Conservation (phyloP, 73 alveolate species). For the Paramecium caudatum region DNA sequence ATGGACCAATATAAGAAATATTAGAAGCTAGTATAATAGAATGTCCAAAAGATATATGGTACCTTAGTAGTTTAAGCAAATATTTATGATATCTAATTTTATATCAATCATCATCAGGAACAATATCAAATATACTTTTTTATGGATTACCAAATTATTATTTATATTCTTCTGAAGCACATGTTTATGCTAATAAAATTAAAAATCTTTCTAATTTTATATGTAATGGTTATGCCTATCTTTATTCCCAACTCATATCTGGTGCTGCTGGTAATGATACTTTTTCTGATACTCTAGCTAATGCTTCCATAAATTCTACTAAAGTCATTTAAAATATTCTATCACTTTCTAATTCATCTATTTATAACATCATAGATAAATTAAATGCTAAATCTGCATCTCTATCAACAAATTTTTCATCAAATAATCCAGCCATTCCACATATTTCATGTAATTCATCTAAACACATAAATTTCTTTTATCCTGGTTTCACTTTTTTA, state of each 20-base stretch:
- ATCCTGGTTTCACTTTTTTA: constrained; percentile 81
- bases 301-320: constrained; percentile 85
- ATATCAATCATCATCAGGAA: constrained; percentile 32
- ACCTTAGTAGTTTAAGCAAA: constrained; percentile 17
- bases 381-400: constrained; percentile 80
- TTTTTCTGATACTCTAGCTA: constrained; percentile 82
- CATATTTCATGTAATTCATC: constrained; percentile 80
- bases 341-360: constrained; percentile 82
- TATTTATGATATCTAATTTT: background rate
- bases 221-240: constrained; percentile 16
- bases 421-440: constrained; percentile 77
- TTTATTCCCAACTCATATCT: constrained; percentile 46
- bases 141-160: constrained; percentile 40
- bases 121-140: constrained; percentile 35
- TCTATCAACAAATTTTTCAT: constrained; percentile 84
- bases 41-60: constrained; percentile 60
- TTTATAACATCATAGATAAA: constrained; percentile 83
- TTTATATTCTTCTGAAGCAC: constrained; percentile 63
- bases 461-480: constrained; percentile 83
- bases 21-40: background rate
- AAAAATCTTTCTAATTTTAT: constrained; percentile 38
- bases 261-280: constrained; percentile 60
- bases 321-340: constrained; percentile 79
- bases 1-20: background rate
- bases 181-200: constrained; percentile 40